Evolutionary conservation across 805 yeast genomes (phyloP).

Genomic region (Candida ponderosae): DNA sequence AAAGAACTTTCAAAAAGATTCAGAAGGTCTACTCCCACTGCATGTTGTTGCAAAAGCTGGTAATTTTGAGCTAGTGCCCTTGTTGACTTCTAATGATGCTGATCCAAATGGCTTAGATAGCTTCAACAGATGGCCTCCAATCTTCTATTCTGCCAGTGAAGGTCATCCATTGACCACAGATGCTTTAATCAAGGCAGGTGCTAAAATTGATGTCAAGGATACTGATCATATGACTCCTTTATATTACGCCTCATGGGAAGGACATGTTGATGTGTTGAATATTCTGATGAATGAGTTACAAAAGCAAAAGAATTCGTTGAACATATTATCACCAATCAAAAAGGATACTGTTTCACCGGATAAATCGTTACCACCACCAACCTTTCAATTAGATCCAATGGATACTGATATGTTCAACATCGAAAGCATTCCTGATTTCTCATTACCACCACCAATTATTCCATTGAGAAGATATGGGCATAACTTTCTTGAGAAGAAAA

Average conservation of each 20-base stretch:
- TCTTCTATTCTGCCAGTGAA: conserved; percentile 82
- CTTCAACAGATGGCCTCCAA: conserved; percentile 89
- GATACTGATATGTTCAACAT: conserved; percentile 27
- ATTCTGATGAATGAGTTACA: conserved; percentile 40
- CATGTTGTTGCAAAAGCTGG: conserved; percentile 89
- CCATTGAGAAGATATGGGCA: conserved; percentile 94
- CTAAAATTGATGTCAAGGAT: conserved; percentile 60
- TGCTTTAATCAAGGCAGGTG: conserved; percentile 66
- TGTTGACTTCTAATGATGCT: conserved; percentile 65
- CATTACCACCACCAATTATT: conserved; percentile 92
- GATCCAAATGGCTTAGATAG: conserved; percentile 75
- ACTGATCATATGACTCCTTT: conserved; percentile 75
- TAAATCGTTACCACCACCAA: conserved; percentile 11
- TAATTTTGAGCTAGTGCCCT: conserved; percentile 55
- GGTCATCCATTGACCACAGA: conserved; percentile 69
- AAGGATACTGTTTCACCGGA: not conserved
- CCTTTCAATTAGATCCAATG: conserved; percentile 12
- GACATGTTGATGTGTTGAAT: conserved; percentile 76
- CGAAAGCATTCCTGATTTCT: conserved; percentile 82
- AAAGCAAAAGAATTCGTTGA: conserved; percentile 6
- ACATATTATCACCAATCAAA: conserved; percentile 18
- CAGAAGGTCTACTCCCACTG: conserved; percentile 82
- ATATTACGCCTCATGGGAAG: conserved; percentile 91
- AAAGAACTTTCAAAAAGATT: conserved; percentile 46
- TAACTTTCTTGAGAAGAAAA: conserved; percentile 86